A percentile compares a stretch with the other conserved stretches of the same genome.
These are phyloP conservation scores for Cystofilobasidium capitatum DNA, from an alignment of 768 basidiomycete species.

Conservation along the genomic window DNA sequence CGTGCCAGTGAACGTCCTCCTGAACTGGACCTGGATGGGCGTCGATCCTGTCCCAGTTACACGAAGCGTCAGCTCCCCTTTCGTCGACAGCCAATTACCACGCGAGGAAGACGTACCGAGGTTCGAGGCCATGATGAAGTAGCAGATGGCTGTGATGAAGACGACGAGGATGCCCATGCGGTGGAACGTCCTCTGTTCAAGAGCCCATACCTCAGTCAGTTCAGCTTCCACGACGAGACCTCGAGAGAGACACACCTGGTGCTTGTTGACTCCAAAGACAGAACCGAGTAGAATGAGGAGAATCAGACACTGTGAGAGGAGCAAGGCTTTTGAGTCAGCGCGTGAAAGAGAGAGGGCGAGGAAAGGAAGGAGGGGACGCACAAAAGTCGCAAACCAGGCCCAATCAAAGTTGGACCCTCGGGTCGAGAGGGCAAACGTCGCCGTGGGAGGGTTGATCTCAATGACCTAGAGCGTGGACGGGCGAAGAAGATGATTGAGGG, in stretches of 20 bases:
- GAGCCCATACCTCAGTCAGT: not conserved
- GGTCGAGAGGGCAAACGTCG: not conserved
- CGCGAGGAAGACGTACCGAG: not conserved
- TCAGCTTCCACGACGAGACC: not conserved
- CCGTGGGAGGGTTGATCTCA: not conserved
- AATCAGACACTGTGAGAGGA: not conserved
- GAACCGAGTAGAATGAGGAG: not conserved
- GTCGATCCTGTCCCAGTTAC: not conserved
- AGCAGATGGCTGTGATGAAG: not conserved
- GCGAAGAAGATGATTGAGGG: no score
- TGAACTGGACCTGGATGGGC: not conserved
- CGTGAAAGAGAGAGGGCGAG: no score
- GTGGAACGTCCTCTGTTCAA: not conserved
- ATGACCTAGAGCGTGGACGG: no score
- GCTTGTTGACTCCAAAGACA: not conserved
- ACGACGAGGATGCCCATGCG: not conserved
- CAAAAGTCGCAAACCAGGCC: not conserved
- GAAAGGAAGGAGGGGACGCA: no score
- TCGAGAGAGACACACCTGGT: not conserved
- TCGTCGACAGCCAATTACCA: not conserved
- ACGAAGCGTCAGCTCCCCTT: not conserved
- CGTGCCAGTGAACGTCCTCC: not conserved
- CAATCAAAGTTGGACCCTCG: not conserved
- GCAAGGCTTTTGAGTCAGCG: no score
- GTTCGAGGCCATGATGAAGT: not conserved